Evolutionary conservation across 106 monocot genomes (phyloP), one percentile per base, ranked within the genome.

Genomic region (Hemerocallis citrina): DNA sequence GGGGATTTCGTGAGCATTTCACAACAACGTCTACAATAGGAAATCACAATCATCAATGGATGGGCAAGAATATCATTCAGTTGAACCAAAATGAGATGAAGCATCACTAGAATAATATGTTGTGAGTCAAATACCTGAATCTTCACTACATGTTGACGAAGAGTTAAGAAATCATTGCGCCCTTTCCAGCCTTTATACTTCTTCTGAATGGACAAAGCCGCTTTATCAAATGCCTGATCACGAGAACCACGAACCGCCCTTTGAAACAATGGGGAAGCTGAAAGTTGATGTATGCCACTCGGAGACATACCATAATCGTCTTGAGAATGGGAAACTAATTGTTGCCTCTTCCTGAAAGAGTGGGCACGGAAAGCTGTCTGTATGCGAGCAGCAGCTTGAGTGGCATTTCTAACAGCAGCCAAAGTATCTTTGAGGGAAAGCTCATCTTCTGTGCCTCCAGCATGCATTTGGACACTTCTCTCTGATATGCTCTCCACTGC

Each of bases 341-440:
- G 61, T 42, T 74, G 74, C 23, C 62, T 84, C 75, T 70, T 78
- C 61, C 59, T 74, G 47, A 89, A 84, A 45, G 84, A 89, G 72
- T 84, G 72, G 38, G 77, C 84, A 65, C 89, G 80, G 25, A 84
- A 89, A 62, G 89, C 84, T 36, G 72, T 39, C 61, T 89, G 89
- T 78, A 89, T 89, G 9, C 84, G 74, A 25, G 84, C 80, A 49
- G 89, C 89, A 56, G 89, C 89, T 75, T 84, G 84, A 63, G 84
- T 47, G 24, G 89, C 75, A 73, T 81, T 81, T 62, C 80, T 75
- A 16, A 72, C 77, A 50, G 89, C 89, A 55, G 74, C 77, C 64
- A 89, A 73, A 27, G 77, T 78, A 81, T 84, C 72, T 67, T 75
- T 72, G 13, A 89, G 67, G 22, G 89, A 75, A 27, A 81, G 75